Conservation (phyloP, 2,329 filamentous ascomycete genomes). For the Arthrobotrys pseudoclavata region DNA sequence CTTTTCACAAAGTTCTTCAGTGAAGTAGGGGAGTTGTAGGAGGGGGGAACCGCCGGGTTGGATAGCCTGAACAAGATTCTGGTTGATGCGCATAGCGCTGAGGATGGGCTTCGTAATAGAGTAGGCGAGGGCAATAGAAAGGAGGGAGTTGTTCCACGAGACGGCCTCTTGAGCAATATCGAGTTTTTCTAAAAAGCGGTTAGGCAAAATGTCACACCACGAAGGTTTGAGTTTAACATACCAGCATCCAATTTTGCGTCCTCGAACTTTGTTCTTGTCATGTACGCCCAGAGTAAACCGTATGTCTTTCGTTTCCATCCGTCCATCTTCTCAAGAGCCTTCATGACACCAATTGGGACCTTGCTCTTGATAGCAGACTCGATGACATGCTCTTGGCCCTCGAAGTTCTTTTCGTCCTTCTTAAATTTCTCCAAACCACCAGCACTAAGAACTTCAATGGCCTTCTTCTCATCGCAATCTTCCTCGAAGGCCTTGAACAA, state of each 20-base stretch:
- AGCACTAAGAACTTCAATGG: slow-evolving; percentile 83
- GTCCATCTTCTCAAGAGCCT: slow-evolving; percentile 79
- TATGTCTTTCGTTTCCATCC: slow-evolving; percentile 81
- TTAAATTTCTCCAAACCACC: slow-evolving; percentile 71
- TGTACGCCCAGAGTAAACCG: slow-evolving; percentile 92
- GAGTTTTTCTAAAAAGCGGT: slow-evolving; percentile 76
- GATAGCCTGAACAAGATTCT: slow-evolving; percentile 90
- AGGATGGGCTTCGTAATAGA: slow-evolving; percentile 85
- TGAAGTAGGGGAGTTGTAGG: slow-evolving; percentile 91
- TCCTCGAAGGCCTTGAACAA: slow-evolving; percentile 95
- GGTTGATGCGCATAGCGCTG: slow-evolving; percentile 82
- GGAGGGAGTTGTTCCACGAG: slow-evolving; percentile 86
- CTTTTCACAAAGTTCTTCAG: slow-evolving; percentile 74
- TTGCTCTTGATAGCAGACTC: slow-evolving; percentile 63
- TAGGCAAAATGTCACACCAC: slow-evolving; percentile 44
- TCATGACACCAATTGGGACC: slow-evolving; percentile 62
- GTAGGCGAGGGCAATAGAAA: slow-evolving; percentile 87
- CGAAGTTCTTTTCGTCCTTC: slow-evolving; percentile 61
- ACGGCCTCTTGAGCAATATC: slow-evolving; percentile 89
- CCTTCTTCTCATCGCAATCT: slow-evolving; percentile 81
- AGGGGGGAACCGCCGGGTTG: slow-evolving; percentile 86
- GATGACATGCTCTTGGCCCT: slow-evolving; percentile 62
- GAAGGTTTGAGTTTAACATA: slow-evolving; percentile 39
- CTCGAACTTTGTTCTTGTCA: slow-evolving; percentile 86
- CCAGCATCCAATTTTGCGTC: slow-evolving; percentile 70